Base-by-base conservation (phyloP, 257 asterid genomes). In the Solanum habrochaites region DNA sequence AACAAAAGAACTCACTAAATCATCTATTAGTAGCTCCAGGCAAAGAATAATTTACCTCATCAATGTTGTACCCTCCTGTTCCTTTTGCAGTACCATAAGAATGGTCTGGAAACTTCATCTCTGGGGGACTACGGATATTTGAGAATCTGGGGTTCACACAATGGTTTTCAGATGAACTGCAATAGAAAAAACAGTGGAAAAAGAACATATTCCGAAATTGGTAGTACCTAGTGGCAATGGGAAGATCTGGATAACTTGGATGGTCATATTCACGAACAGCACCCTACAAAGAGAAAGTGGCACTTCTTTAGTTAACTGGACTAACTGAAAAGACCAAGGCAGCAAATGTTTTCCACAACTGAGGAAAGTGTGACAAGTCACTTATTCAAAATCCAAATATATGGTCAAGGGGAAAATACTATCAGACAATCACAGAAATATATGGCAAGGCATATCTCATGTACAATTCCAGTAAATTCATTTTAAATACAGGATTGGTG, bases 161-260 rank as follows among this genome's bases (percentile, higher is more conserved):
- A 89, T 64, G 86, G 25, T 72, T 23, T 35, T 31, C 72, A 25
- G n/a, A 31, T 29, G 37, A 64, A 18, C 32, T 81, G 11, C 45
- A 4, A 27, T 8, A 85, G 40, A 60, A 25, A 67, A 85, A 67
- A 45, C 47, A 85, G 21, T 29, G 18, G 39, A 42, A 47, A 62
- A 85, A 60, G 69, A 71, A 29, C n/a, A 8, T 37, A 21, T 56
- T 58, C 23, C 83, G 82, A 74, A 82, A 74, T 47, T 42, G n/a
- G 78, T 82, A 87, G 89, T 95, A 94, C 98, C 98, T 89, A 78
- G 92, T 78, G 69, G 90, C 86, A 75, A 82, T 91, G 86, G 95
- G 90, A 89, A 91, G 95, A 87, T 52, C 92, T 40, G 88, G 91
- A 91, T 88, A 93, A 70, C 93, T 86, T 78, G 94, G 93, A 89